A percentile compares a stretch with the other conserved stretches of the same genome.
Conservation (phyloP, 495 filamentous ascomycete genomes). For the Penicillium maclennaniae region DNA sequence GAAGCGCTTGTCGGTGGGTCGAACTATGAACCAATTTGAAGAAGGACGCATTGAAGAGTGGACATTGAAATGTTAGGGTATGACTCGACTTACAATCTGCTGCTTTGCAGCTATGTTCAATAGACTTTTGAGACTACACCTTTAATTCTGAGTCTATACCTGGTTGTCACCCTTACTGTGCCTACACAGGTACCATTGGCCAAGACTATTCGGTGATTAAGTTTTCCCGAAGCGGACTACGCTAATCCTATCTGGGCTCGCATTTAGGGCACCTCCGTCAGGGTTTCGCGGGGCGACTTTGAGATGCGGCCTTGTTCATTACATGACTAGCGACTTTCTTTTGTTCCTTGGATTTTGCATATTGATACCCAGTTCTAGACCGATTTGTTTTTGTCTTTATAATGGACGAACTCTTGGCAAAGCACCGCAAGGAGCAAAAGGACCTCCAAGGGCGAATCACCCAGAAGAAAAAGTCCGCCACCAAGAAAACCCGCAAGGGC, state of each 20-base stretch:
- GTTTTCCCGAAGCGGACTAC: neutral
- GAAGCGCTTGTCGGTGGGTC: no score
- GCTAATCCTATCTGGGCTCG: slow-evolving; percentile 22
- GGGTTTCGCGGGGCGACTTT: slow-evolving; percentile 34
- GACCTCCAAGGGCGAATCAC: slow-evolving; percentile 82
- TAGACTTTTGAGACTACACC: no score
- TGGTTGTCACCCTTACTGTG: no score
- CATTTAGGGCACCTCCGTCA: slow-evolving; percentile 26
- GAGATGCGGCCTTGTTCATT: slow-evolving; percentile 5
- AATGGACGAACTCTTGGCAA: slow-evolving; percentile 72
- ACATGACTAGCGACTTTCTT: neutral
- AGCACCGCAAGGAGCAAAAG: slow-evolving; percentile 83
- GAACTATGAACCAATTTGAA: no score
- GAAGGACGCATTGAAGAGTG: no score
- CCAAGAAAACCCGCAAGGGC: slow-evolving; percentile 90
- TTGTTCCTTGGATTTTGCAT: neutral
- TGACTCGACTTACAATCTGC: no score
- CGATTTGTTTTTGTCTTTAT: slow-evolving; percentile 3
- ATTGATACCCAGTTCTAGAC: neutral
- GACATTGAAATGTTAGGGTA: no score
- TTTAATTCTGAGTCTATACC: no score
- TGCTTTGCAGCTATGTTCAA: no score
- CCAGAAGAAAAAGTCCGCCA: slow-evolving; percentile 92
- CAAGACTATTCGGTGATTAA: neutral
- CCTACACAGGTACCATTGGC: no score